A percentile compares a stretch with the other conserved stretches of the same genome.
Conservation (phyloP, 768 basidiomycete genomes). For the Candolleomyces eurysporus region DNA sequence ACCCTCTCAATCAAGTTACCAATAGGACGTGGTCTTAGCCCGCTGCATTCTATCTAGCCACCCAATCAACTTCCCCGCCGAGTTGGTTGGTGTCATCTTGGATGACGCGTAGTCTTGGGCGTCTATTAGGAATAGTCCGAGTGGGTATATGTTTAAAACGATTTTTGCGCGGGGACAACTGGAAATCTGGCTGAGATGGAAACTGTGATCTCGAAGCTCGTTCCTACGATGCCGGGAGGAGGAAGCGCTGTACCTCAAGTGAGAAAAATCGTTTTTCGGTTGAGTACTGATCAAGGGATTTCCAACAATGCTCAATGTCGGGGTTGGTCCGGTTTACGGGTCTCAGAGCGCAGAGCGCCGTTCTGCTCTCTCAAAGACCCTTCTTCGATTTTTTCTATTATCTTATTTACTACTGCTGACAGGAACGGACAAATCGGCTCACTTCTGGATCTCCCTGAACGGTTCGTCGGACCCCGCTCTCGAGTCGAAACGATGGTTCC, state of each 20-base stretch:
- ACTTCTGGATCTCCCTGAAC: conserved; percentile 12
- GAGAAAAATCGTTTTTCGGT: conserved; percentile 18
- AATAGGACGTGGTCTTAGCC: conserved; percentile 18
- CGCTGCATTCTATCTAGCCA: conserved; percentile 11
- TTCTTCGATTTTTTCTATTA: background rate
- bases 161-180: background rate
- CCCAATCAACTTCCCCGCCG: conserved; percentile 18
- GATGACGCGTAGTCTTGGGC: conserved; percentile 26
- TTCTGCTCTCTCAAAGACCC: background rate
- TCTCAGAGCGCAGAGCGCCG: background rate
- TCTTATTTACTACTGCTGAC: background rate
- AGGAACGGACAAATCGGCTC: conserved; percentile 22
- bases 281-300: conserved; percentile 24
- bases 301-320: conserved; percentile 6
- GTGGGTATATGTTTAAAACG: background rate
- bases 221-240: conserved; percentile 14
- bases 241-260: conserved; percentile 12
- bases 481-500: conserved; percentile 5
- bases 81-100: conserved; percentile 26
- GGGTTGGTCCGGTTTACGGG: conserved; percentile 9
- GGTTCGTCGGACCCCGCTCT: background rate
- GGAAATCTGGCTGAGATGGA: background rate
- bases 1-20: too few species aligned
- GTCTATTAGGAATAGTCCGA: conserved; percentile 12
- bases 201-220: background rate